Conservation (phyloP, 176 grass and related monocot genomes). For the Oryza meridionalis region DNA sequence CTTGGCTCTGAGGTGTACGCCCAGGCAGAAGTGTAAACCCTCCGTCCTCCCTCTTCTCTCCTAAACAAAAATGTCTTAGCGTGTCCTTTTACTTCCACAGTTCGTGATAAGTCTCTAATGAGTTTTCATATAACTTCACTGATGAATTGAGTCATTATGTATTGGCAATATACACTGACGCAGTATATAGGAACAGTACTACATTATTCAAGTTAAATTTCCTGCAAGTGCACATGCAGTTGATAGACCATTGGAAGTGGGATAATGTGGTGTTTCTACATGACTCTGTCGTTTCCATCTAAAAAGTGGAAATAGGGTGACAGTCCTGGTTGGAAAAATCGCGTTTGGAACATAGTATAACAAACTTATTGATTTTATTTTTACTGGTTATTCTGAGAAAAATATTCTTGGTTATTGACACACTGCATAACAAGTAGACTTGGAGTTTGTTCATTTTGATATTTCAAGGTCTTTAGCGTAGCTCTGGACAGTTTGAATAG, state of each 20-base stretch:
- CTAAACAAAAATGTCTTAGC: neutral
- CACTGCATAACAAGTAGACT: neutral
- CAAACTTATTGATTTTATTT: slow-evolving; percentile 13
- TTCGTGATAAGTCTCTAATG: neutral
- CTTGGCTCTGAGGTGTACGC: slow-evolving; percentile 94
- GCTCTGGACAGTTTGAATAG: neutral
- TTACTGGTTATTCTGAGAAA: neutral
- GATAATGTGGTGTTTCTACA: neutral
- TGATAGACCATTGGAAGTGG: neutral
- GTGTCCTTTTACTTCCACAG: neutral
- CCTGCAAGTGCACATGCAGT: neutral
- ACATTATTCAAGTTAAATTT: neutral
- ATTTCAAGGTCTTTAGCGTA: slow-evolving; percentile 16
- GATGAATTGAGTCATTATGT: neutral
- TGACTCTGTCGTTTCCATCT: neutral
- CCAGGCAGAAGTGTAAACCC: slow-evolving; percentile 88
- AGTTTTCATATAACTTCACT: neutral
- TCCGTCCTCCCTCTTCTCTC: slow-evolving; percentile 5
- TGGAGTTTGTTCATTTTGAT: slow-evolving; percentile 13
- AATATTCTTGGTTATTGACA: slow-evolving; percentile 11
- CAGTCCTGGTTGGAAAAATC: neutral
- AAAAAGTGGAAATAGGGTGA: neutral
- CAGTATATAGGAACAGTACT: neutral
- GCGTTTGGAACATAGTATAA: neutral
- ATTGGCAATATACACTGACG: neutral